Evolutionary conservation across 257 asterid species (phyloP).

Genomic region (Cynanchum wilfordii): DNA sequence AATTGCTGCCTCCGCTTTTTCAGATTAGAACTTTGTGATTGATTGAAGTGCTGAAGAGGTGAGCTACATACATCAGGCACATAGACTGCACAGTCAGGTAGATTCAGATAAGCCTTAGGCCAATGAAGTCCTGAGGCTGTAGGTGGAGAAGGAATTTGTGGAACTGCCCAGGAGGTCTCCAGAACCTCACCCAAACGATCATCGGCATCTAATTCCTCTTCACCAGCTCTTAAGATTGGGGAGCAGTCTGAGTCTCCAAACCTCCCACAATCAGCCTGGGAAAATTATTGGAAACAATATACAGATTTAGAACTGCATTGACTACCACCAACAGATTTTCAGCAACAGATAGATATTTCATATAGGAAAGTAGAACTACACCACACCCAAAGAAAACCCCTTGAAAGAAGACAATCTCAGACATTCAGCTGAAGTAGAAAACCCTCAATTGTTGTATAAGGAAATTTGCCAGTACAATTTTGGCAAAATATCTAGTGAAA

Average conservation of each 20-base stretch:
- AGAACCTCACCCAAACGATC: constrained; percentile 59
- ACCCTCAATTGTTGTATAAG: too few relatives aligned
- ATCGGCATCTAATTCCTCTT: constrained; percentile 56
- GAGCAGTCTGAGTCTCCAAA: constrained; percentile 61
- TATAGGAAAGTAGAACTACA: not conserved
- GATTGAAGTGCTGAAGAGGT: constrained; percentile 28
- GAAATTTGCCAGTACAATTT: not conserved
- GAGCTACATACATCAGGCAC: constrained; percentile 66
- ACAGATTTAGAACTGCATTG: constrained; percentile 12
- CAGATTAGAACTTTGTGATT: constrained; percentile 23
- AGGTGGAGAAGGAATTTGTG: constrained; percentile 80
- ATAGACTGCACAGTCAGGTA: constrained; percentile 31
- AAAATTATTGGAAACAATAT: constrained; percentile 17
- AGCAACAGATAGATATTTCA: not conserved
- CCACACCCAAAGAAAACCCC: not conserved
- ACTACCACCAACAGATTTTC: constrained; percentile 4
- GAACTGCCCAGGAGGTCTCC: constrained; percentile 67
- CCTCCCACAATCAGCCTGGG: constrained; percentile 71
- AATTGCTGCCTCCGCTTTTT: constrained; percentile 47
- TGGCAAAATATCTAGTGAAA: not conserved
- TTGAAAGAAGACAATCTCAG: not conserved
- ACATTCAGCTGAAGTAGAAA: not conserved
- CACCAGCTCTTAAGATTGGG: constrained; percentile 38
- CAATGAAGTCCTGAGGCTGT: constrained; percentile 82
- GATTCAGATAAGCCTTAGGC: constrained; percentile 37